Percentiles rank a stretch among this genome's conserved stretches.
phyloP scores from a whole-genome alignment of 805 yeast species.

The Ogataea naganishii region DNA sequence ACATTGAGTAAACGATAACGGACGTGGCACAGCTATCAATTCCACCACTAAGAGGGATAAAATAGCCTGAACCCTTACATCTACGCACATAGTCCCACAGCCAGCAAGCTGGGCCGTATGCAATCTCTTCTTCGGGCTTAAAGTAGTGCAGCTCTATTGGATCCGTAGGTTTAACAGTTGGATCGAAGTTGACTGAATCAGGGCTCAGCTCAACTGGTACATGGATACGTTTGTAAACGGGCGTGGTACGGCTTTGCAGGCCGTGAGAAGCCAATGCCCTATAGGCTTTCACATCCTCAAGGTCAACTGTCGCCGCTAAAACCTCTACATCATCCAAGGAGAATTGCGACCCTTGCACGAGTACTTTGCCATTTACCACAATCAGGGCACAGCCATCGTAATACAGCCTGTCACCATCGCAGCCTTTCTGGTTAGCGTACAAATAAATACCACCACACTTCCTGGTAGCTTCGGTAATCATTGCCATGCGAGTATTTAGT shows the following conservation, averaged over 20 bases:
- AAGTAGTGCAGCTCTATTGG: constrained; percentile 50
- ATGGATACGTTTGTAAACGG: constrained; percentile 44
- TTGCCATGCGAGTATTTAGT: constrained; percentile 70
- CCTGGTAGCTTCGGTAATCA: constrained; percentile 86
- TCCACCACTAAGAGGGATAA: constrained; percentile 93
- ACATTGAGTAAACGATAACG: constrained; percentile 89
- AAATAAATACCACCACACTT: constrained; percentile 95
- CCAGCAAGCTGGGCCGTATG: constrained; percentile 99
- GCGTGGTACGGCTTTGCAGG: constrained; percentile 45
- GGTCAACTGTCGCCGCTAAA: constrained; percentile 86
- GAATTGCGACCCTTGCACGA: constrained; percentile 92
- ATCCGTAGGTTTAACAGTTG: constrained; percentile 49
- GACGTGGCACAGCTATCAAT: constrained; percentile 98
- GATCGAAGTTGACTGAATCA: constrained; percentile 47
- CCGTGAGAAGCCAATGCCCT: constrained; percentile 69
- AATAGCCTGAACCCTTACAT: constrained; percentile 83
- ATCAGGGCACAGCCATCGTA: constrained; percentile 97
- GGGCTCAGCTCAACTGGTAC: constrained; percentile 65
- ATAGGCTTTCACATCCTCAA: constrained; percentile 84
- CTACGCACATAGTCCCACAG: constrained; percentile 96
- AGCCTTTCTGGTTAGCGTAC: constrained; percentile 92
- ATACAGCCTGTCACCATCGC: constrained; percentile 95
- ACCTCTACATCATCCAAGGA: constrained; percentile 90
- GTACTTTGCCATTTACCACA: constrained; percentile 82
- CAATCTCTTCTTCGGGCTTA: constrained; percentile 91